phyloP scores from a whole-genome alignment of 352 stramenopile species.

The Vaucheria bursata region DNA sequence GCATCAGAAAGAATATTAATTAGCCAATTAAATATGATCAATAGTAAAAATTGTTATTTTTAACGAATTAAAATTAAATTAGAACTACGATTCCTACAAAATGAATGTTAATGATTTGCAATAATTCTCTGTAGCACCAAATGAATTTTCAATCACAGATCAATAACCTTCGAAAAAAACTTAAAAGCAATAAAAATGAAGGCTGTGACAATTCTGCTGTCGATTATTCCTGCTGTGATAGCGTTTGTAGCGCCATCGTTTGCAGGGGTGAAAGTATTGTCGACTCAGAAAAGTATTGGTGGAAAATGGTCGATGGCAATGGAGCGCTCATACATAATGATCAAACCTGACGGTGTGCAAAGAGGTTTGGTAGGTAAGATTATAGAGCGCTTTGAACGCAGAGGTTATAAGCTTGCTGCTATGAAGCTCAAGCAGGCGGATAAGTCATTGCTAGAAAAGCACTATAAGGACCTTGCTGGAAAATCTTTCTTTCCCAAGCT shows the following conservation, averaged over 20 bases:
- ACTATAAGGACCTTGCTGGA: conserved; percentile 83
- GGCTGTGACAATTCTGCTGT: conserved; percentile 13
- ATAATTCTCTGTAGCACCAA: no score
- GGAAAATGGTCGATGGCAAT: conserved; percentile 23
- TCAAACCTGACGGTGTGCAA: conserved; percentile 97
- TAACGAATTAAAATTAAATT: no score
- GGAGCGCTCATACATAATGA: conserved; percentile 66
- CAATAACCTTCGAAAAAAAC: no score
- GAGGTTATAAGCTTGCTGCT: conserved; percentile 87
- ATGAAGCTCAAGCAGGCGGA: conserved; percentile 77
- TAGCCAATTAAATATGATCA: no score
- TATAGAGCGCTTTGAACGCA: conserved; percentile 32
- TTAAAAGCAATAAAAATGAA: conserved; percentile 36
- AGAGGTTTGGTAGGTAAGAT: conserved; percentile 53
- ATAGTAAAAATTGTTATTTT: no score
- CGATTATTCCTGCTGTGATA: conserved; percentile 15
- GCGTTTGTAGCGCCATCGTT: conserved; percentile 39
- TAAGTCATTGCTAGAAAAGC: conserved; percentile 67
- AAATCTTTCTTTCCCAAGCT: conserved; percentile 63
- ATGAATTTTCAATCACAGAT: no score
- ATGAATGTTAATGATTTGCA: no score
- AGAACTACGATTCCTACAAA: no score
- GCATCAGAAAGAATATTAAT: no score
- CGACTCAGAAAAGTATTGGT: not conserved
- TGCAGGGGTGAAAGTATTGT: not conserved